Base-by-base conservation (phyloP, 2,329 filamentous ascomycete species). In the Aspergillus aculeatinus region DNA sequence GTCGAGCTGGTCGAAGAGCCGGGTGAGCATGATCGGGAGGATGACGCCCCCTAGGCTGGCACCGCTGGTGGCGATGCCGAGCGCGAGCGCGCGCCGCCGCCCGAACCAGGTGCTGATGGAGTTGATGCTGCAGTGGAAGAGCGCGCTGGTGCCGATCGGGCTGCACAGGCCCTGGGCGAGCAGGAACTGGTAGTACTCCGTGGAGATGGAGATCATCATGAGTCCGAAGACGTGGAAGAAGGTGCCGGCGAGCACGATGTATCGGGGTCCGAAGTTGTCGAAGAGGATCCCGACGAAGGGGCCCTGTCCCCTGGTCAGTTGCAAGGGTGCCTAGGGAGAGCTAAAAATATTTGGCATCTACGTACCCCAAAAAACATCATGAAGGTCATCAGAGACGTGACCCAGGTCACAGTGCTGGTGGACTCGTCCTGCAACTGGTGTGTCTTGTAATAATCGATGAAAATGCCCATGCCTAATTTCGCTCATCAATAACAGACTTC, bases 261-360 rank as follows among this genome's bases (percentile, higher is more conserved):
- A 81, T 29, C 81, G 79, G 0, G 87, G 86, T 0, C 88, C 88
- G 62, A 85, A 83, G 59, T 80, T 83, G 67, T 90, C 88, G 66
- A 82, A 63, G 5, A 63, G n/a, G 2, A 60, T 55, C 2, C 61
- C 61, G 21, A 63, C 55, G 35, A 63, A 54, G 4, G 61, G 61
- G 21, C 61, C 61, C 61, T 63, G 53, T 29, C 33, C 12, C 35
- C 42, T 6, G n/a, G 10, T 6, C 16, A 27, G 3, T n/a, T 5
- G 21, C 25, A 14, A 23, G 29, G 52, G 16, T 48, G 29, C 16
- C 16, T n/a, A 11, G 14, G 42, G 47, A 33, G 35, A 42, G 23
- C 5, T 4, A 1, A 23, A 23, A 21, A 27, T 19, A 27, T 35
- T 31, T 6, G 33, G 16, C 35, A 31, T 52, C 49, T 2, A 53